Base-by-base conservation (phyloP, 2,329 filamentous ascomycete genomes). In the Curvularia lunata region DNA sequence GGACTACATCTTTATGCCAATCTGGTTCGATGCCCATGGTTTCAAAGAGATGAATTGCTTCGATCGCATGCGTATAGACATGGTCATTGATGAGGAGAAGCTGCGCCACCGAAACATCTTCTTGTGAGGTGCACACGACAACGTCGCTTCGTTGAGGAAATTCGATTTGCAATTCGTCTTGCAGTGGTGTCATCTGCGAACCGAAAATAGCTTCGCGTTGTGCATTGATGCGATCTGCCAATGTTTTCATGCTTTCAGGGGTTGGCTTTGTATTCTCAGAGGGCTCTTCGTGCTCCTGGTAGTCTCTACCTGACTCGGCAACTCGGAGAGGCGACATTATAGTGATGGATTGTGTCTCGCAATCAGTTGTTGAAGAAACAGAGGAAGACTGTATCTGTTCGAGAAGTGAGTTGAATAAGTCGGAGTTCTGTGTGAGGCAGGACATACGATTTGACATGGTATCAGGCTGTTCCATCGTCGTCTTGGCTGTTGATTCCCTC, bases 61-160 rank as follows among this genome's bases (percentile, higher is more conserved):
- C 54, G n/a, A 63, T 53, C 1, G 61, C 52, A 16, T 67, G 54
- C 4, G 46, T 30, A 5, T 62, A 51, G 12, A 66, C 28, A 10
- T 61, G 56, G n/a, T 63, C 61, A 6, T 67, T 66, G 12, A 61
- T 12, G 3, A 64, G 37, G 6, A 55, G 53, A 5, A 64, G 49
- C 23, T 63, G 52, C 4, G 58, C 43, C 13, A 52, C 53, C 8
- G 58, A 59, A 13, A 59, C 41, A 4, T 62, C 52, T 21, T 66
- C 61, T 25, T 63, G 52, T 1, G 59, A 63, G n/a, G 18, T 30
- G 32, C 59, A 59, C 4, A 10, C n/a, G 0, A 59, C 27, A 4
- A 6, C 30, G 16, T 63, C 25, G 5, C 51, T 43, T 0, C 48
- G 56, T 8, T 56, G 58, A 1, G 52, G 47, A 23, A 66, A 60